phyloP scores from a whole-genome alignment of 371 early-diverging fungal species.

The Mortierella sp. region DNA sequence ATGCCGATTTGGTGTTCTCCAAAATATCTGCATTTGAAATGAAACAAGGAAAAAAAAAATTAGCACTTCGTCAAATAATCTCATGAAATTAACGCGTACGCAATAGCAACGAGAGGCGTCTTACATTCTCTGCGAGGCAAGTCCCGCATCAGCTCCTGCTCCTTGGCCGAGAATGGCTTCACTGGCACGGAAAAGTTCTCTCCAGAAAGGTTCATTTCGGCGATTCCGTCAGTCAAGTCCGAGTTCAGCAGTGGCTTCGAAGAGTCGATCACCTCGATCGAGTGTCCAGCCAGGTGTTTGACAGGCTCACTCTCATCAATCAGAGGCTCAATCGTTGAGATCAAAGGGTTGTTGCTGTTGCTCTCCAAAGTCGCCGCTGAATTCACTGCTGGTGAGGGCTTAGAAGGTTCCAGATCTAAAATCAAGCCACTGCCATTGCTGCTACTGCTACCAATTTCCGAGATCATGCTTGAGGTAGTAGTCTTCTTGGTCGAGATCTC shows the following conservation, averaged over 20 bases:
- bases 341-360: neutral
- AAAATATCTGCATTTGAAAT: slow-evolving; percentile 63
- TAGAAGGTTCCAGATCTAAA: slow-evolving; percentile 14
- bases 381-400: neutral
- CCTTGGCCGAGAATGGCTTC: slow-evolving; percentile 74
- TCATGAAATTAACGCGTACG: neutral
- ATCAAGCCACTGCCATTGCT: neutral
- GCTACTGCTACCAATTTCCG: slow-evolving; percentile 2
- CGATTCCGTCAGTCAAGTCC: slow-evolving; percentile 25
- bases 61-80: neutral
- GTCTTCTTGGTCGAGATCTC: slow-evolving; percentile 35
- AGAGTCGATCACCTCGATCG: slow-evolving; percentile 33
- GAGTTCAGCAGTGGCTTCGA: slow-evolving; percentile 19
- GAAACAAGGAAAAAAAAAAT: neutral
- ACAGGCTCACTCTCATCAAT: slow-evolving; percentile 47
- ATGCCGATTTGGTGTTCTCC: slow-evolving; percentile 74
- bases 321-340: slow-evolving; percentile 23
- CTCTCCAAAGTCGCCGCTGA: neutral
- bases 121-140: slow-evolving; percentile 87
- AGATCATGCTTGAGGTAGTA: slow-evolving; percentile 4
- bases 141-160: slow-evolving; percentile 79
- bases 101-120: neutral
- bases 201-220: slow-evolving; percentile 20
- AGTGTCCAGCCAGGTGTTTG: slow-evolving; percentile 25
- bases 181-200: slow-evolving; percentile 16